Conservation (phyloP, 1,284 basidiomycete species). For the Dichomitus squalens region DNA sequence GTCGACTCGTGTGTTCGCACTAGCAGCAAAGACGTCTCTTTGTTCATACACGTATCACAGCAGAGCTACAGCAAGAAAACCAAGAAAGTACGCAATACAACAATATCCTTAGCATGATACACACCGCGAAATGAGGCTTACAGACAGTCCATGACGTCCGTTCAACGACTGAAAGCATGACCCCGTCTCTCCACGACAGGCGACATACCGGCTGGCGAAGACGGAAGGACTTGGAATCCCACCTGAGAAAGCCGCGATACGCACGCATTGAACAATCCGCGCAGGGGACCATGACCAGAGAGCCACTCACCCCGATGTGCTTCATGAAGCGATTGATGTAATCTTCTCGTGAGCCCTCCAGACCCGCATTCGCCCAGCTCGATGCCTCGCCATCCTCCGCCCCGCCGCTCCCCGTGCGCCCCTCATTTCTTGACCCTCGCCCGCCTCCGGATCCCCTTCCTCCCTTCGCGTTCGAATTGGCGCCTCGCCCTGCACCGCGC, state of each 20-base stretch:
- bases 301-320: constrained; percentile 46
- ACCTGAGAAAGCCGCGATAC: constrained; percentile 1
- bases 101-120: no score
- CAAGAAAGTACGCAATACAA: no score
- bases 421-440: neutral
- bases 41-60: no score
- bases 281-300: neutral
- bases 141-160: neutral
- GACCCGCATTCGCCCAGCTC: constrained; percentile 14
- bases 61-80: no score
- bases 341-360: constrained; percentile 2
- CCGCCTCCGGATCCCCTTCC: neutral
- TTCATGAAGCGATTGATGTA: constrained; percentile 45
- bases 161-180: neutral
- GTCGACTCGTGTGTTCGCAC: no score
- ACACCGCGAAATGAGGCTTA: no score
- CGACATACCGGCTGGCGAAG: neutral
- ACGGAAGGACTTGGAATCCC: constrained; percentile 2
- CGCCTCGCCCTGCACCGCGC: neutral
- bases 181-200: constrained; percentile 8
- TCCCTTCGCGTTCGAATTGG: neutral
- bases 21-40: no score
- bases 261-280: neutral
- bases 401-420: neutral
- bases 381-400: neutral